A percentile compares a stretch with the other conserved stretches of the same genome.
Evolutionary conservation across 2,329 filamentous ascomycete genomes (phyloP).

Genomic region (Colletotrichum aenigma): DNA sequence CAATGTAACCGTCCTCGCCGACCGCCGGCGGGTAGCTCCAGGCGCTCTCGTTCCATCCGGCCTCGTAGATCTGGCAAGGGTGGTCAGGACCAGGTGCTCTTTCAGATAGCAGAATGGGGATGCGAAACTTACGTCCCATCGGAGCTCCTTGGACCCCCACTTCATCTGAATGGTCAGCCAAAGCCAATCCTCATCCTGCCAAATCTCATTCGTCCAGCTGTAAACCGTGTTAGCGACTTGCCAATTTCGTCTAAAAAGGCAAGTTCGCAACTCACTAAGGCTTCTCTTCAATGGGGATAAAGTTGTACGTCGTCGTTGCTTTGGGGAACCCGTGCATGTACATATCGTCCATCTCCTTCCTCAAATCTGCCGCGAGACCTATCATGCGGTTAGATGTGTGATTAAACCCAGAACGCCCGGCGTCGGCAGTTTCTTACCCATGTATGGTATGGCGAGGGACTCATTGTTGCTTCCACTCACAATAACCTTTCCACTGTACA

Average conservation of each 20-base stretch:
- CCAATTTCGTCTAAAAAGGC: background rate
- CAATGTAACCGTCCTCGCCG: constrained; percentile 42
- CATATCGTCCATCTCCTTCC: constrained; percentile 22
- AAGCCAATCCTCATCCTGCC: constrained; percentile 20
- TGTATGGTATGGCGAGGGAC: constrained; percentile 35
- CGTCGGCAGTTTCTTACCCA: constrained; percentile 18
- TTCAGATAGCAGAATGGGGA: constrained; percentile 32
- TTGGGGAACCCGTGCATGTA: constrained; percentile 18
- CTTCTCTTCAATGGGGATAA: background rate
- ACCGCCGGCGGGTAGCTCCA: constrained; percentile 46
- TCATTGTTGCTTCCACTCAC: constrained; percentile 33
- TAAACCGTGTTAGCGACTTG: background rate
- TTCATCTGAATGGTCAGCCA: constrained; percentile 22
- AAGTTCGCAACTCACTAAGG: background rate
- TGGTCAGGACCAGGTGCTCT: constrained; percentile 26
- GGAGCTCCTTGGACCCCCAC: constrained; percentile 23
- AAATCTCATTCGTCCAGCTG: constrained; percentile 13
- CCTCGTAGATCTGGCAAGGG: constrained; percentile 36
- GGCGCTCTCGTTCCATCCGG: constrained; percentile 38
- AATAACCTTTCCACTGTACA: constrained; percentile 37
- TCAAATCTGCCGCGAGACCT: constrained; percentile 26
- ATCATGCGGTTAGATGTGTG: background rate
- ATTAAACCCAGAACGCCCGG: fast-evolving
- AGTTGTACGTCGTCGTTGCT: background rate
- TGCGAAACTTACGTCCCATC: constrained; percentile 16